Base-by-base conservation (phyloP, 176 grass and related monocot species). In the Musa acuminata region DNA sequence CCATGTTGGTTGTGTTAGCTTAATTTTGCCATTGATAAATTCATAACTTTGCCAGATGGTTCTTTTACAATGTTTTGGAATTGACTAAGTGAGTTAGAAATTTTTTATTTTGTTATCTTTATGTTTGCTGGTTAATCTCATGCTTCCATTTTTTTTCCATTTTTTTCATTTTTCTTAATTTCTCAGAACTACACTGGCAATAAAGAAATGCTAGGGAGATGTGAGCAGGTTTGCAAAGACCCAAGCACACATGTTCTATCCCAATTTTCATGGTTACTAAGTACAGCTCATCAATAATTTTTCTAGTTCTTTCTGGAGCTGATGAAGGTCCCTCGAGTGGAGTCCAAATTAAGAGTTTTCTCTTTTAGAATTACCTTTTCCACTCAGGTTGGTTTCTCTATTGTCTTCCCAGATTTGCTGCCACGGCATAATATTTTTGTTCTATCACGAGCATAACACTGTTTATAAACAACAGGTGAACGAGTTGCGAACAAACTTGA, bases 131-230 rank as follows among this genome's bases (percentile, higher is more conserved):
- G 49, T 17, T 53, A 14, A 11, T 76, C 67, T 73, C 53, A 23
- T 43, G 66, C 22, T 52, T 21, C 2, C 63, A 49, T 17, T 49
- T 49, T 69, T 64, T 52, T 75, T 19, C 8, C 25, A 1, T 13
- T 64, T 13, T 77, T 54, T 8, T 10, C 13, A 23, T 77, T 21
- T 0, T 64, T 77, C 35, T 8, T 66, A 8, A 68, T 22, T 3
- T 75, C 79, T 84, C 84, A 97, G 94, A 88, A 76, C 66, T 93
- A 97, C 55, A 85, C 73, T 26, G 87, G 90, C 55, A 97, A 88
- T 75, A 97, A 87, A 81, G 94, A 93, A 85, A 87, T 93, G 85
- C 94, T 97, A 77, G 94, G 94, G 76, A 90, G 85, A 87, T 97
- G 94, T 9, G 94, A 97, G 86, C 94, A 97, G 94, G 94, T 92